Evolutionary conservation across 1,284 basidiomycete species (phyloP).

Genomic region (Ceratobasidium theobromae): DNA sequence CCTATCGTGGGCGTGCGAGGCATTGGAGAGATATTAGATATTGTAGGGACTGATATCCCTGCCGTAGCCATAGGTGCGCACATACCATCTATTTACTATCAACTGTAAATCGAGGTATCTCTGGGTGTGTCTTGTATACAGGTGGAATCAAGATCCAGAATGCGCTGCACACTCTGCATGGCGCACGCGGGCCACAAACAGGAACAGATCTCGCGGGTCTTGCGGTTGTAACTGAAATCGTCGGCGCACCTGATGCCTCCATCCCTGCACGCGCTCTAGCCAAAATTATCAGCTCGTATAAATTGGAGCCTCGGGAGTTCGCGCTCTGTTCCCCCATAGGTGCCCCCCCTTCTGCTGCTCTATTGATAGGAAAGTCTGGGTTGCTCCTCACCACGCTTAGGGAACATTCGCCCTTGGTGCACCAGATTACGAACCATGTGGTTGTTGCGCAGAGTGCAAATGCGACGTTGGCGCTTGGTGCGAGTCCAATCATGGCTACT

Average conservation of each 20-base stretch:
- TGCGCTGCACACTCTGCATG: conserved; percentile 69
- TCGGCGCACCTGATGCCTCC: conserved; percentile 65
- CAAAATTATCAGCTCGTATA: conserved; percentile 43
- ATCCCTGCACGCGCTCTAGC: conserved; percentile 56
- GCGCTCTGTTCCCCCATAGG: conserved; percentile 13
- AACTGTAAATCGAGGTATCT: no score
- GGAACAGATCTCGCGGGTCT: conserved; percentile 70
- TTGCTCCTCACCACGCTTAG: conserved; percentile 13
- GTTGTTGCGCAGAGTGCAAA: conserved; percentile 92
- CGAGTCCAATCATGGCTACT: conserved; percentile 93
- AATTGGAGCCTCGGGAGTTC: neutral
- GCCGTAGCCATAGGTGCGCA: conserved; percentile 79
- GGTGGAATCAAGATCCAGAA: conserved; percentile 83
- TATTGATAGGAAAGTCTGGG: conserved; percentile 1
- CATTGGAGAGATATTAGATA: conserved; percentile 63
- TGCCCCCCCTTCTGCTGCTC: neutral
- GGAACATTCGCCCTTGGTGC: conserved; percentile 67
- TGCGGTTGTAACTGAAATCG: conserved; percentile 89
- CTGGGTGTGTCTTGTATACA: no score
- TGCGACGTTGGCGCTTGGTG: conserved; percentile 84
- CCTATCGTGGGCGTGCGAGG: conserved; percentile 64
- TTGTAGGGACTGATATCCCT: conserved; percentile 63
- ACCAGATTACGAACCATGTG: conserved; percentile 90
- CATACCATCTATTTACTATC: neutral
- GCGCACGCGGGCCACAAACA: conserved; percentile 60